These are phyloP conservation scores for Hypholoma fasciculare DNA, from an alignment of 768 basidiomycete species.

Conservation along the genomic window DNA sequence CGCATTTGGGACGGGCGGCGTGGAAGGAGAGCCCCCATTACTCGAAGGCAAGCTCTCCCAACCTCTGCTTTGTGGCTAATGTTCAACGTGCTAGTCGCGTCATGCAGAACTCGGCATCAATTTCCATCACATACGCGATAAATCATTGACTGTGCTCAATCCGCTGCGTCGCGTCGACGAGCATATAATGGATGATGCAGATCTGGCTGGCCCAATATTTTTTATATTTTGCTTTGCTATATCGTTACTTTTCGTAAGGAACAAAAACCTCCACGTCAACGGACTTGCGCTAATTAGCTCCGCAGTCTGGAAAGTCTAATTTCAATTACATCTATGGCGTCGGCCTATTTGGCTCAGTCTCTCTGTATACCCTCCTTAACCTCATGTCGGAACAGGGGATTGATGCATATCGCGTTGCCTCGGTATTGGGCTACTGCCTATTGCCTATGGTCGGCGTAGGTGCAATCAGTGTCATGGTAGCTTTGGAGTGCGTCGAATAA, in stretches of 20 bases:
- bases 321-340: slow-evolving; percentile 99
- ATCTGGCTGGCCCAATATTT: slow-evolving; percentile 93
- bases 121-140: slow-evolving; percentile 92
- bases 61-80: background rate
- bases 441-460: slow-evolving; percentile 96
- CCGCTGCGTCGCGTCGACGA: slow-evolving; percentile 83
- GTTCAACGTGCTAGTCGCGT: background rate
- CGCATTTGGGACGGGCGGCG: slow-evolving; percentile 92
- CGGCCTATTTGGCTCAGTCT: slow-evolving; percentile 88
- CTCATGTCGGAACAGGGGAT: slow-evolving; percentile 96
- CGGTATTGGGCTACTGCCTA: slow-evolving; percentile 95
- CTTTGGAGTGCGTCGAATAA: slow-evolving; percentile 72
- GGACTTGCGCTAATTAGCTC: slow-evolving; percentile 9
- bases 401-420: slow-evolving; percentile 92
- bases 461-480: slow-evolving; percentile 81
- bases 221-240: slow-evolving; percentile 96
- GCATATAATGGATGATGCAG: slow-evolving; percentile 98
- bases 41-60: slow-evolving; percentile 71
- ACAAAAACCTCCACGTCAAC: background rate
- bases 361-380: slow-evolving; percentile 93
- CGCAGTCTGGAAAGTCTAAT: slow-evolving; percentile 95
- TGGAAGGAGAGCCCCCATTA: slow-evolving; percentile 94
- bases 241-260: slow-evolving; percentile 85
- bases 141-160: slow-evolving; percentile 94
- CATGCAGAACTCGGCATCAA: slow-evolving; percentile 92